Evolutionary conservation across 345 rosid genomes (phyloP), one percentile per base, ranked within the genome.

Genomic region (Gossypium anomalum): DNA sequence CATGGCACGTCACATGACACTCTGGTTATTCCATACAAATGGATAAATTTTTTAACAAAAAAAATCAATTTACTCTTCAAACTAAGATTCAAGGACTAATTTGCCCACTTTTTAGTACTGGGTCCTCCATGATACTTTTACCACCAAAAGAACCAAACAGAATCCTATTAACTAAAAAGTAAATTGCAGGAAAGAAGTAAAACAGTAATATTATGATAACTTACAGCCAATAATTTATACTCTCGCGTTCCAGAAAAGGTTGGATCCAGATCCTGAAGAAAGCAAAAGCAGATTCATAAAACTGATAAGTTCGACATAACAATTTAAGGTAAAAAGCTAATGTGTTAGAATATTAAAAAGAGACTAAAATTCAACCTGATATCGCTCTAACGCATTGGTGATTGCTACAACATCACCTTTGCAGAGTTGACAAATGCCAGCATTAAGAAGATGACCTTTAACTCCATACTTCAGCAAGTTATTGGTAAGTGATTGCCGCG

Each of bases 361-460:
- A 76, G 73, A 20, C 78, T 49, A 77, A 74, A 66, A 29, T n/a
- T 55, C 73, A 66, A 95, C 99, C 99, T 93, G 96, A 77, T 95
- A 95, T 76, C 83, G 83, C 83, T 95, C 99, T 62, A 95, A 85
- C 3, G 99, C 99, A 81, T 93, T 95, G 22, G 84, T 83, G 74
- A 95, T 88, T 75, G 98, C 87, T 86, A 92, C 91, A 80, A 88
- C 86, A 79, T 95, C 99, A 2, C 88, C 91, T 82, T 91, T 93
- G 90, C 98, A 93, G 70, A 95, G 93, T 76, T 93, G 97, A 83
- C 98, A 93, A 80, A 95, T 76, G 77, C 99, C 99, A 75, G 99
- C 99, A 84, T 87, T 95, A 71, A 95, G 96, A 84, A 95, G 93
- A 85, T 95, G 98, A n/a, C 99, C 99, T 84, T 92, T 93, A 75